phyloP scores from a whole-genome alignment of 225 moss, liverwort and hornwort species.

The Rhytidiadelphus loreus region DNA sequence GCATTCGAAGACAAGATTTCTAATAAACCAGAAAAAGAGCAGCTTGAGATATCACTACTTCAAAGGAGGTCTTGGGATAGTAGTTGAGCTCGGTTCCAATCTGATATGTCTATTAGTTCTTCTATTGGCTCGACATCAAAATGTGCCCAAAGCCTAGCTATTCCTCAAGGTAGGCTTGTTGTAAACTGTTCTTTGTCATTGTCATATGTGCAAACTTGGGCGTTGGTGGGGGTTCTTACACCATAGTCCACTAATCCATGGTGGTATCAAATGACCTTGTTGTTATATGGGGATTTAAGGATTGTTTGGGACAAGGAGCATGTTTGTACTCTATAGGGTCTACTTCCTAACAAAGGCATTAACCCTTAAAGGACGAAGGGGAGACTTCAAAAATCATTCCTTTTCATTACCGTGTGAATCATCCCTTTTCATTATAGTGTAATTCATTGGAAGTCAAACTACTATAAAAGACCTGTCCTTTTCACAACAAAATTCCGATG shows the following conservation, averaged over 20 bases:
- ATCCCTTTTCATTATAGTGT: too few relatives aligned
- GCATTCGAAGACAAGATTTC: neutral
- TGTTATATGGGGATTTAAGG: fast-evolving
- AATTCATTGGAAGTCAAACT: too few relatives aligned
- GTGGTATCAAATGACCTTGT: neutral
- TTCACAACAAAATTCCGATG: too few relatives aligned
- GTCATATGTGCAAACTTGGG: fast-evolving
- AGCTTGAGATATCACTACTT: neutral
- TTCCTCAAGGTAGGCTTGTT: neutral
- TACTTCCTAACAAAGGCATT: neutral
- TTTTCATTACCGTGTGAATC: too few relatives aligned
- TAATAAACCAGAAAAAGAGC: neutral
- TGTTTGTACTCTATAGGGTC: too few relatives aligned
- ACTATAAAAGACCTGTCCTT: too few relatives aligned
- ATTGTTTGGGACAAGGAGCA: too few relatives aligned
- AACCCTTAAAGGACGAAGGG: too few relatives aligned
- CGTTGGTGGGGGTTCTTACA: neutral
- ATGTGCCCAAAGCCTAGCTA: neutral
- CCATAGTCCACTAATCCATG: neutral
- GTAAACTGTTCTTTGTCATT: neutral
- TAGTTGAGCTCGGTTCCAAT: neutral
- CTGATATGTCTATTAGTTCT: neutral
- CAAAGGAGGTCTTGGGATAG: neutral
- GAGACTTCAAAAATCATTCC: too few relatives aligned
- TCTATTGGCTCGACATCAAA: neutral